A percentile compares a stretch with the other conserved stretches of the same genome.
Conservation (phyloP, 129 eudicot species). For the Daucus carota region DH1_v3.0 NC_030387.2:32388501-32389000, state of each 20-base stretch:
- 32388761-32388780: conserved; percentile 47
- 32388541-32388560: background rate
- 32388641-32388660: background rate
- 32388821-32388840: background rate
- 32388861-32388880: background rate
- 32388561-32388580: background rate
- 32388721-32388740: conserved; percentile 44
- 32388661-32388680: background rate
- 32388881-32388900: background rate
- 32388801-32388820: background rate
- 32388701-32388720: conserved; percentile 53
- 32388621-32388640: background rate
- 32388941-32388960: background rate
- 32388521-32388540: background rate
- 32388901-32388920: background rate
- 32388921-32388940: background rate
- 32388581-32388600: background rate
- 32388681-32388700: conserved; percentile 26
- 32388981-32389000: background rate
- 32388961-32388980: background rate
- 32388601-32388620: background rate
- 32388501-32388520: background rate
- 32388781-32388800: conserved; percentile 33
- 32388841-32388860: background rate
- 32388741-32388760: conserved; percentile 53